Base-by-base conservation (phyloP, 495 filamentous ascomycete species). In the Delitschia confertaspora region DNA sequence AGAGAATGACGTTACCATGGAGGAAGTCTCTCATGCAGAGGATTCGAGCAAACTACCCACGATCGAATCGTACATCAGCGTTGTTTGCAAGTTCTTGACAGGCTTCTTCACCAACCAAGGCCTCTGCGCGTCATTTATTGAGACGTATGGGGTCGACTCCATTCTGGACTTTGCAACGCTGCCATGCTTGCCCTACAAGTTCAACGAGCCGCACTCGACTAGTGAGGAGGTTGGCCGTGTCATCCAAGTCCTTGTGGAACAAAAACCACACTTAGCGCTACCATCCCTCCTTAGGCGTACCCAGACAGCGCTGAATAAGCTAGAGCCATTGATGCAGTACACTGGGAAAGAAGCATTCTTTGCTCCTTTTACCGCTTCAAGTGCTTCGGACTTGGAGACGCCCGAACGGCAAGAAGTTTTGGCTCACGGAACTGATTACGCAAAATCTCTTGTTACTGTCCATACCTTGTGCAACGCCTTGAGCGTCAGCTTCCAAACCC, bases 111-210 rank as follows among this genome's bases (percentile, higher is more conserved):
- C 73, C 47, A 95, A 94, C 58, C 69, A 74, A 24, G 69, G 70
- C 30, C 74, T 91, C 34, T 91, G 85, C 61, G 69, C 72, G 8
- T 69, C 75, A 14, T 87, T 95, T 51, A 76, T 89, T 44, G 73
- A 81, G 38, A 74, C 73, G 38, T 84, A 85, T 37, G 93, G 85
- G 3, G 77, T 88, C 27, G 85, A 94, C 53, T 73, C 79, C 42
- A 66, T 95, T n/a, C 67, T 99, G 21, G 84, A 93, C 55, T 74
- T 94, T 42, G 79, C 78, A 21, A 82, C 82, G 7, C 71, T 88
- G 19, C 79, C 87, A 13, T 83, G 83, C 57, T 69, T 95, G 37
- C 72, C 80, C 2, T 77, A 78, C 46, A 76, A 86, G 53, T 88
- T 89, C 57, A 76, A 79, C 34, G 78, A 77, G 18, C 74, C 38